Base-by-base conservation (phyloP, 148 eudicot species). In the Persicaria maculosa region DNA sequence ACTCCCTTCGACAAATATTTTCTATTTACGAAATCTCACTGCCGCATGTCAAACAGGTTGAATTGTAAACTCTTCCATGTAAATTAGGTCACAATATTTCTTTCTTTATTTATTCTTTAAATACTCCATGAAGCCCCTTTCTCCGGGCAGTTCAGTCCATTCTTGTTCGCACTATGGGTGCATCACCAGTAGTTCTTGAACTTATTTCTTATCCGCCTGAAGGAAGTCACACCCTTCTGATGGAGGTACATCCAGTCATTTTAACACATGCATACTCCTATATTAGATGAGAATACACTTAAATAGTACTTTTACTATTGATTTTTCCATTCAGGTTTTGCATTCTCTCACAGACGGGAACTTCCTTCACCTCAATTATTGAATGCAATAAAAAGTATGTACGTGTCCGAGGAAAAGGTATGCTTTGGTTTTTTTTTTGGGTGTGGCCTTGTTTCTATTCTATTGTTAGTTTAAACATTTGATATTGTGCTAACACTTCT, bases 81-180 rank as follows among this genome's bases (percentile, higher is more conserved):
- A 20, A 70, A 20, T 46, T 70, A 8, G 53, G 17, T 31, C 73
- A 19, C 17, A 14, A 15, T 20, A 36, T 9, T 73, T 71, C 5
- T 44, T 50, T 17, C 17, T 6, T 50, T 40, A 15, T 65, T 45
- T 15, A 25, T 43, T 47, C 73, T 20, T n/a, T n/a, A 46, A 44
- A 17, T 45, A 20, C 52, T 70, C 73, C n/a, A 3, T 19, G 15
- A 25, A 68, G 16, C 31, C 45, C 44, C 17, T 44, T 44, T 47
- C 36, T 20, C 77, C 89, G 92, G 99, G 96, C 88, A 79, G 77
- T 92, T 81, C 91, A 85, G 68, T 77, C 83, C 75, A 84, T 87
- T 75, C 97, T 95, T 70, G 87, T 92, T 79, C 93, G 97, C 73
- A 92, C 99, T 4, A 90, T 95, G 79, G 97, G 99, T 73, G 67